A percentile compares a stretch with the other conserved stretches of the same genome.
Conservation (phyloP, 2,329 filamentous ascomycete genomes). For the Sporothrix sp. region DNA sequence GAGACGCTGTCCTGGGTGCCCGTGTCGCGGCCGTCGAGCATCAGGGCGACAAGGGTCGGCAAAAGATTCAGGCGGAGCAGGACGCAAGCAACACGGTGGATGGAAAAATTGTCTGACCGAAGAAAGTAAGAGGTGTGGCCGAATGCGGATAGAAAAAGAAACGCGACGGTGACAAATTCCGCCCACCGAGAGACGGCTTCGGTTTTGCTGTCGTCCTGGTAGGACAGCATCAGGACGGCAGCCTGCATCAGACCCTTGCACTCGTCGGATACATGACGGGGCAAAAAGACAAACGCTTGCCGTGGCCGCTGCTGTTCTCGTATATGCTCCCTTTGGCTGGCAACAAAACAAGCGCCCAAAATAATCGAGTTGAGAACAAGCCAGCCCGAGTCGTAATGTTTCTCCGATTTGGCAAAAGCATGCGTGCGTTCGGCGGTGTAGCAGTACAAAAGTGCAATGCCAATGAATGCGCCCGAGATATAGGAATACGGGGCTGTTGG, state of each 20-base stretch:
- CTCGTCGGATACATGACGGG: constrained; percentile 50
- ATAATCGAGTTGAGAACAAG: constrained; percentile 21
- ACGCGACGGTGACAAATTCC: constrained; percentile 44
- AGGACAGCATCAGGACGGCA: constrained; percentile 40
- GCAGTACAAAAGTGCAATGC: constrained; percentile 30
- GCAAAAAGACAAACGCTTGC: constrained; percentile 31
- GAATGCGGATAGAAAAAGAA: constrained; percentile 54
- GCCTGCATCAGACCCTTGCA: constrained; percentile 59
- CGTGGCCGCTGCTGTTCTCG: neutral
- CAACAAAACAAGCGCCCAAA: neutral
- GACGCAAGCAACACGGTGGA: constrained; percentile 40
- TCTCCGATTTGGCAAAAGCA: constrained; percentile 41
- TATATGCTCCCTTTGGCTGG: neutral
- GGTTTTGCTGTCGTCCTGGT: constrained; percentile 44
- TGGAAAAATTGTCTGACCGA: constrained; percentile 45
- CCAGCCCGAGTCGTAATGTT: constrained; percentile 22
- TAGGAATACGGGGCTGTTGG: neutral
- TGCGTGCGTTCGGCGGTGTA: constrained; percentile 46
- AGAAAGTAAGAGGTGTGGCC: constrained; percentile 52
- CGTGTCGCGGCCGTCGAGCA: constrained; percentile 30
- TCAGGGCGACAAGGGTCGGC: constrained; percentile 41
- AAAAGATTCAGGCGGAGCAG: constrained; percentile 50
- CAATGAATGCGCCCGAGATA: neutral
- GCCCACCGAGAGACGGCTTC: constrained; percentile 41
- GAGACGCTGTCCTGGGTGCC: constrained; percentile 46